Conservation (phyloP, 768 basidiomycete species). For the Favolaschia claudopus region DNA sequence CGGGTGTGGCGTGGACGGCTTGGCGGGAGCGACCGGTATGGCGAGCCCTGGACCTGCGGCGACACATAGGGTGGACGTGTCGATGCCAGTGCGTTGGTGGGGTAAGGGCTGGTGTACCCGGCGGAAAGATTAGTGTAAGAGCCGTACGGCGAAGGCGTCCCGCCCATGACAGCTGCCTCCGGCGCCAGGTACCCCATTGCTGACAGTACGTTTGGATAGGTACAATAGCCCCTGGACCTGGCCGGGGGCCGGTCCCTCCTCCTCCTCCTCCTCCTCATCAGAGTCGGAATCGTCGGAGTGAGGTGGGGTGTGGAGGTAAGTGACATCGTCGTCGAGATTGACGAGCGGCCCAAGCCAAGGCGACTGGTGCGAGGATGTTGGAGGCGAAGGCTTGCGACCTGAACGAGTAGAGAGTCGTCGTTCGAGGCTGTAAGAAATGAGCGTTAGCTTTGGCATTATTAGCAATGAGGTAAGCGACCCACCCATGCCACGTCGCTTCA, state of each 20-base stretch:
- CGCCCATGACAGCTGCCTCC: conserved; percentile 15
- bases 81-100: neutral
- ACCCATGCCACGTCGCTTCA: conserved; percentile 22
- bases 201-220: conserved; percentile 15
- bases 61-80: conserved; percentile 9
- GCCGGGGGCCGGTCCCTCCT: neutral
- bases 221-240: neutral
- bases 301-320: conserved; percentile 9
- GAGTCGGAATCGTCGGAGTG: conserved; percentile 10
- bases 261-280: neutral
- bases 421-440: conserved; percentile 1
- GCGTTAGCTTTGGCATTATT: neutral
- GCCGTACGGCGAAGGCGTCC: conserved; percentile 16
- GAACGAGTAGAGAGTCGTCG: conserved; percentile 12
- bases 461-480: neutral
- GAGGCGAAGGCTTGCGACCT: conserved; percentile 1
- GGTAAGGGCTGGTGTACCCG: conserved; percentile 7
- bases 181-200: conserved; percentile 19
- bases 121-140: conserved; percentile 14
- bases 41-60: neutral
- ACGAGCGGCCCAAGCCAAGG: conserved; percentile 18
- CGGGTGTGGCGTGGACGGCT: conserved; percentile 18
- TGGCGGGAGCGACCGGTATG: conserved; percentile 11
- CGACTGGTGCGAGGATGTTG: conserved; percentile 3
- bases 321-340: conserved; percentile 17